A percentile compares a stretch with the other conserved stretches of the same genome.
phyloP scores from a whole-genome alignment of 306 rosid species.

The Lathyrus aphaca region DNA sequence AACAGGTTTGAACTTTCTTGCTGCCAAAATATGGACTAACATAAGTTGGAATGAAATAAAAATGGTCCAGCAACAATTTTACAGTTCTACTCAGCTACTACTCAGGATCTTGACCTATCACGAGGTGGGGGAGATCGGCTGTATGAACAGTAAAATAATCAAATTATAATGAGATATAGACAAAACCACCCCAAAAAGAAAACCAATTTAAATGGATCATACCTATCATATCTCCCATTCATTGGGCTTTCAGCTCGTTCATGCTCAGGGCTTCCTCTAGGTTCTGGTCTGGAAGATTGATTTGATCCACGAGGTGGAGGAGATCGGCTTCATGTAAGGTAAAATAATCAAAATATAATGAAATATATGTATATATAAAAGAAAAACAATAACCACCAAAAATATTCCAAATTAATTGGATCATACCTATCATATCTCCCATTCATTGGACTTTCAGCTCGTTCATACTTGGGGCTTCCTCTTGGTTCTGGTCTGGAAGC shows the following conservation, averaged over 20 bases:
- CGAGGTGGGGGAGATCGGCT: slow-evolving; percentile 71
- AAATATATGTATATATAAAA: slow-evolving; percentile 1
- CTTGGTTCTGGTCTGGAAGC: slow-evolving; percentile 65
- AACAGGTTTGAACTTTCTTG: slow-evolving; percentile 33
- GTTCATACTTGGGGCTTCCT: slow-evolving; percentile 70
- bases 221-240: slow-evolving; percentile 72
- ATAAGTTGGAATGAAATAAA: slow-evolving; percentile 24
- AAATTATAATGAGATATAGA: slow-evolving; percentile 4
- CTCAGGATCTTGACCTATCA: slow-evolving; percentile 58
- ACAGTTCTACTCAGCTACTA: slow-evolving; percentile 38
- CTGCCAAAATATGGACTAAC: slow-evolving; percentile 40
- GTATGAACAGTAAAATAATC: slow-evolving; percentile 39
- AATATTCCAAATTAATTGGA: not conserved
- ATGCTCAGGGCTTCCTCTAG: slow-evolving; percentile 70
- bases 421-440: slow-evolving; percentile 69
- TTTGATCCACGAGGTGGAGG: slow-evolving; percentile 69
- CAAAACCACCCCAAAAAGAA: not conserved
- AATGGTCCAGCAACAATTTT: slow-evolving; percentile 47
- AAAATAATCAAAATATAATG: slow-evolving; percentile 12
- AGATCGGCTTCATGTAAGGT: slow-evolving; percentile 63
- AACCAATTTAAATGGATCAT: slow-evolving; percentile 4
- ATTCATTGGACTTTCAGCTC: slow-evolving; percentile 62
- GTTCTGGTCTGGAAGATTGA: slow-evolving; percentile 61
- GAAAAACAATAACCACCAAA: not conserved
- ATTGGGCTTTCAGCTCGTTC: slow-evolving; percentile 65